phyloP scores from a whole-genome alignment of 495 filamentous ascomycete species.

The Chaetomium fimeti region DNA sequence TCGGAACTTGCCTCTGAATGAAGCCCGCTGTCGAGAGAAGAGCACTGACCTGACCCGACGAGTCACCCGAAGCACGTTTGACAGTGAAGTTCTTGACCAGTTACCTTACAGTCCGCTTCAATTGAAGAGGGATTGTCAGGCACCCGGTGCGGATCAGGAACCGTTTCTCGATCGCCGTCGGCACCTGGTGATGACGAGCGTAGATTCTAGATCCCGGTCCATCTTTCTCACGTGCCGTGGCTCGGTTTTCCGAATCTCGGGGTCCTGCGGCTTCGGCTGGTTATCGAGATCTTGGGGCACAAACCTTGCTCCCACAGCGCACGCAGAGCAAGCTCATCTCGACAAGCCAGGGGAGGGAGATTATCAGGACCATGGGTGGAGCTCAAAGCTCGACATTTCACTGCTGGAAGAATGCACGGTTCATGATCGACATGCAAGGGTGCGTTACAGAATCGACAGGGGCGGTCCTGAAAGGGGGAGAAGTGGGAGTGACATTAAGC shows the following conservation, averaged over 20 bases:
- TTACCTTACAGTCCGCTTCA: neutral
- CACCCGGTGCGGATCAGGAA: constrained; percentile 22
- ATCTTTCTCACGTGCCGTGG: constrained; percentile 15
- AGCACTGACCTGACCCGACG: neutral
- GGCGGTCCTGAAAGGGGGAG: constrained; percentile 22
- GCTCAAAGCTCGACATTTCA: constrained; percentile 8
- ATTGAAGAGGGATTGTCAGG: constrained; percentile 19
- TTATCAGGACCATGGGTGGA: constrained; percentile 29
- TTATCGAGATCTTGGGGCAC: constrained; percentile 12
- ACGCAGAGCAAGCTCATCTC: constrained; percentile 33
- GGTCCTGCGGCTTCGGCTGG: constrained; percentile 13
- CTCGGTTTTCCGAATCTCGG: constrained; percentile 7
- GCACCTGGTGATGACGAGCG: neutral
- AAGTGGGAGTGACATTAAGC: neutral
- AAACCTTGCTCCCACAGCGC: constrained; percentile 9
- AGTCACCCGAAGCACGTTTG: neutral
- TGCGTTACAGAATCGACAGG: constrained; percentile 37
- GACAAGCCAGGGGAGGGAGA: constrained; percentile 22
- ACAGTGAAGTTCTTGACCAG: neutral
- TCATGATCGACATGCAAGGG: constrained; percentile 35
- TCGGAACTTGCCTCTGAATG: constrained; percentile 20
- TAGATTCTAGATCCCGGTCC: neutral
- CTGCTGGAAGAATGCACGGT: constrained; percentile 20
- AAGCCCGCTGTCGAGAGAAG: neutral
- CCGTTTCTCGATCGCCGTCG: constrained; percentile 9